Percentiles rank a stretch among this genome's conserved stretches.
phyloP scores from a whole-genome alignment of 2,329 filamentous ascomycete species.

The Exophiala sp. region DNA sequence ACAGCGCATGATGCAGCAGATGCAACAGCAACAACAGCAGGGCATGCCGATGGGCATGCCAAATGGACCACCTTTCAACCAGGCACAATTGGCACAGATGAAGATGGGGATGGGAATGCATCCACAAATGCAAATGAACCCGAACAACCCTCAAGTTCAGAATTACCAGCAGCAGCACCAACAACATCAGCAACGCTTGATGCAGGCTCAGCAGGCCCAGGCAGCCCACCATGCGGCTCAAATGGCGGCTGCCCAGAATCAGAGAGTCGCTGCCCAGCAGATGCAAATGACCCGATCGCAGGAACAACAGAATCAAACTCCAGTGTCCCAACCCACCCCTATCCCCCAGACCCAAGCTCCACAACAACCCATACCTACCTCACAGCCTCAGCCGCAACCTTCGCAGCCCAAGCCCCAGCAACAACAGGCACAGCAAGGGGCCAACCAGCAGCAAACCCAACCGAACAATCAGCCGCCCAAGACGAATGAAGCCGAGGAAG shows the following conservation, averaged over 20 bases:
- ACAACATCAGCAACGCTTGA: slow-evolving; percentile 37
- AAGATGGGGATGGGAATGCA: slow-evolving; percentile 26
- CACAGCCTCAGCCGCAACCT: slow-evolving; percentile 34
- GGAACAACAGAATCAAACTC: slow-evolving; percentile 40
- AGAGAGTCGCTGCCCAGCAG: slow-evolving; percentile 38
- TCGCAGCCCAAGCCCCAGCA: slow-evolving; percentile 34
- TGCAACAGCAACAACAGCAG: slow-evolving; percentile 21
- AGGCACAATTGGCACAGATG: slow-evolving; percentile 39
- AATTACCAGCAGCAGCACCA: slow-evolving; percentile 41
- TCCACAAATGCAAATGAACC: slow-evolving; percentile 34
- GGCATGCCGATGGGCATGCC: slow-evolving; percentile 26
- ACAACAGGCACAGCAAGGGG: slow-evolving; percentile 34
- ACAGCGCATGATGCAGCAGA: slow-evolving; percentile 29
- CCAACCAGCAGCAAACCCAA: slow-evolving; percentile 32
- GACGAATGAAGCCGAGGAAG: slow-evolving; percentile 32
- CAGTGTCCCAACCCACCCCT: slow-evolving; percentile 41
- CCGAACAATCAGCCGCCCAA: slow-evolving; percentile 27
- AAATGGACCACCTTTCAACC: slow-evolving; percentile 28
- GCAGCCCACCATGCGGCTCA: slow-evolving; percentile 29
- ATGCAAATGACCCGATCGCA: slow-evolving; percentile 40
- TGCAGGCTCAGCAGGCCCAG: slow-evolving; percentile 33
- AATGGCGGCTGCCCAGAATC: slow-evolving; percentile 33
- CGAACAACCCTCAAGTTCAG: slow-evolving; percentile 38
- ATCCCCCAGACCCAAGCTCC: slow-evolving; percentile 38
- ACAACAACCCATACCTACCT: slow-evolving; percentile 33